Percentiles rank a stretch among this genome's conserved stretches.
phyloP scores from a whole-genome alignment of 2,329 filamentous ascomycete genomes.

The Mollisia scopiformis region DNA sequence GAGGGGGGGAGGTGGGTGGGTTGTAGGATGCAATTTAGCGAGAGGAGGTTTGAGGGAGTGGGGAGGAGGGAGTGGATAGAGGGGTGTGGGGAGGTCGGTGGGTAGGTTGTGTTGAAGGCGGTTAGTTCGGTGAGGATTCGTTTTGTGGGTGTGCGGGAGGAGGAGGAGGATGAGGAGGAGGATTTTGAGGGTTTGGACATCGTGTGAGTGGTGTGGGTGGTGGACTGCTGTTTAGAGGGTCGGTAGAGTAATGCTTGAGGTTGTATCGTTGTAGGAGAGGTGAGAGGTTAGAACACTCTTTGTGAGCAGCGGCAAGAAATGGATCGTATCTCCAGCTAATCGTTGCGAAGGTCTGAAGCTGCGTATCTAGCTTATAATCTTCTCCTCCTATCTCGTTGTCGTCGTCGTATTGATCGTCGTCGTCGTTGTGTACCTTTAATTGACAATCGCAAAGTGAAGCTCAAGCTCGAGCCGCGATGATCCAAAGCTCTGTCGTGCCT shows the following conservation, averaged over 20 bases:
- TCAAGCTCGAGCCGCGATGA: not conserved
- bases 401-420: too few relatives aligned
- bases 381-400: too few relatives aligned
- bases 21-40: constrained; percentile 63
- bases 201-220: not conserved
- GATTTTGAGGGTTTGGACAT: not conserved
- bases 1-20: constrained; percentile 38
- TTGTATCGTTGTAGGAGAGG: too few relatives aligned
- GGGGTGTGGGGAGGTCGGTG: constrained; percentile 39
- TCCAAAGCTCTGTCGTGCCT: not conserved
- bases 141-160: constrained; percentile 48
- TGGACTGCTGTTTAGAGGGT: not conserved
- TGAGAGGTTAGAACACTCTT: too few relatives aligned
- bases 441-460: not conserved
- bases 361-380: too few relatives aligned
- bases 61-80: constrained; percentile 65
- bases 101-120: constrained; percentile 24
- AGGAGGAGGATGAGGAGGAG: constrained; percentile 6
- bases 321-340: too few relatives aligned
- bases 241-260: too few relatives aligned
- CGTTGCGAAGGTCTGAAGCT: too few relatives aligned
- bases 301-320: too few relatives aligned
- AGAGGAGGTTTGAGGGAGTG: constrained; percentile 57
- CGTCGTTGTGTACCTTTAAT: too few relatives aligned
- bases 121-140: constrained; percentile 62